phyloP scores from a whole-genome alignment of 331 rosid species.

The Acacia concinna region DNA sequence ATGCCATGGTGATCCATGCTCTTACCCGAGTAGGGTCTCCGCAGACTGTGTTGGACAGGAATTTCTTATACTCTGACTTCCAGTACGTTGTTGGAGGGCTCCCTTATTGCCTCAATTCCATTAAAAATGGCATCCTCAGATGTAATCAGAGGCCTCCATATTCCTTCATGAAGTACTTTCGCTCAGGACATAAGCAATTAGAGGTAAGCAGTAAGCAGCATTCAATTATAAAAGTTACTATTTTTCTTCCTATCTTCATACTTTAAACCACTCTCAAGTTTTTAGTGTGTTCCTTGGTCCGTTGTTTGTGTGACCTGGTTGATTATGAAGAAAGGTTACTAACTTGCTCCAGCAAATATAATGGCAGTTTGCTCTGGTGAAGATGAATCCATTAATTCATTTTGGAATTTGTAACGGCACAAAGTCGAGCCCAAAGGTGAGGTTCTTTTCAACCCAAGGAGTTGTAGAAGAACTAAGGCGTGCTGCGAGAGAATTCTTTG shows the following conservation, averaged over 20 bases:
- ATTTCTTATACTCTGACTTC: slow-evolving; percentile 73
- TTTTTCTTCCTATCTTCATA: too few species aligned
- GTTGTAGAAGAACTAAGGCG: slow-evolving; percentile 73
- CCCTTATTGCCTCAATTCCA: slow-evolving; percentile 62
- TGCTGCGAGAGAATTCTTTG: slow-evolving; percentile 82
- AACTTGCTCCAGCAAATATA: slow-evolving; percentile 5
- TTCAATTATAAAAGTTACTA: neutral
- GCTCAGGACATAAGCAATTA: slow-evolving; percentile 59
- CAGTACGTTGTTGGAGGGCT: slow-evolving; percentile 82
- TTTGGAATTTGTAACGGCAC: slow-evolving; percentile 87
- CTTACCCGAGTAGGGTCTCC: slow-evolving; percentile 65
- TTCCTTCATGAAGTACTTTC: slow-evolving; percentile 67
- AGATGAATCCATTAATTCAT: slow-evolving; percentile 83
- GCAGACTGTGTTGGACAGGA: slow-evolving; percentile 68
- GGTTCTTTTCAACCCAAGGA: slow-evolving; percentile 75
- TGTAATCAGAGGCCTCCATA: slow-evolving; percentile 81
- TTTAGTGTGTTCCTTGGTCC: neutral
- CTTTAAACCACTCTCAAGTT: neutral
- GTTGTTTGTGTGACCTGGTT: neutral
- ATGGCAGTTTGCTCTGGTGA: slow-evolving; percentile 61
- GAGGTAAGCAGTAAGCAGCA: slow-evolving; percentile 48
- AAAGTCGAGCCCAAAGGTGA: slow-evolving; percentile 77
- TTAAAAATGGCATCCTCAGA: slow-evolving; percentile 82
- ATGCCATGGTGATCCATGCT: slow-evolving; percentile 90
- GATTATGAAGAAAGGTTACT: slow-evolving; percentile 11